Base-by-base conservation (phyloP, 495 filamentous ascomycete species). In the Penicillium verhagenii region DNA sequence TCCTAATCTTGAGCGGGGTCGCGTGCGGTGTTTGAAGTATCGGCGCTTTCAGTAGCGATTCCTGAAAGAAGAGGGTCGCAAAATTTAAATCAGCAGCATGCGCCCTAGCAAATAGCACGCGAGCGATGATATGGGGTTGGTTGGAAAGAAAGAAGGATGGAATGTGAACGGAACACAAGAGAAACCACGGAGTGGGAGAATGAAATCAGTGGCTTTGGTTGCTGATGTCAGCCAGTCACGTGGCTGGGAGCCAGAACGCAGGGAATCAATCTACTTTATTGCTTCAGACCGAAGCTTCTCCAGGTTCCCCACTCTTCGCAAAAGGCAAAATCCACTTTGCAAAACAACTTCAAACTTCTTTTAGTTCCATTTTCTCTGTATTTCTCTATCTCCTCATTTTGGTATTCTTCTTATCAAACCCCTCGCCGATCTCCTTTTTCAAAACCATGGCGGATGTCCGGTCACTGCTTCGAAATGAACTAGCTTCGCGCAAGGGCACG, bases 381-480 rank as follows among this genome's bases (percentile, higher is more conserved):
- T 6, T 18, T 23, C 21, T 25, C 33, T 19, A 29, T 40, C 16
- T 20, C 2, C 47, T 11, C 18, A 31, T 18, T n/a, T n/a, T n/a
- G n/a, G n/a, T n/a, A n/a, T n/a, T n/a, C 21, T 4, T 29, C 24
- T 24, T 6, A n/a, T 4, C 35, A 28, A 49, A 37, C 21, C 18
- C 20, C 14, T 29, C 23, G n/a, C n/a, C 47, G n/a, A 23, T 33
- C 29, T 50, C 18, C 9, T 26, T 24, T 37, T 33, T 28, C 42
- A 45, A 1, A 35, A 59, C 57, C 49, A 96, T 96, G 91, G 83
- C 91, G 56, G 90, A 96, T 66, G 87, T 92, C 14, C 87, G 91
- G 40, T 83, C 90, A 18, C 79, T 96, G 16, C 82, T 96, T 42
- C 86, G 90, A 59, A 88, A 83, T 67, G 89, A 96, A 71, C 87